Evolutionary conservation across 257 asterid genomes (phyloP).

Genomic region (Nicotiana noctiflora): DNA sequence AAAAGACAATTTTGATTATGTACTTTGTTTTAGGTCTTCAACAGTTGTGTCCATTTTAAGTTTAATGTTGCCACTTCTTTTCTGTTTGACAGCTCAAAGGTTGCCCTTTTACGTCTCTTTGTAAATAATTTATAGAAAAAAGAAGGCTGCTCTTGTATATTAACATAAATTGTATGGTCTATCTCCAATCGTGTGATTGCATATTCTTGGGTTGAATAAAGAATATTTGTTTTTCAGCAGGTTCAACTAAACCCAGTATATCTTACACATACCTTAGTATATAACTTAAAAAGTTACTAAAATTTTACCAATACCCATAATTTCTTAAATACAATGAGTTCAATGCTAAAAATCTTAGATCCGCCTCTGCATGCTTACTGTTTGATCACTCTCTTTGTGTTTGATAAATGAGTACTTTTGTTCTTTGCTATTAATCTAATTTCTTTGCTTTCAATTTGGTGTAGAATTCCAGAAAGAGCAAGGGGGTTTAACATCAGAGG

Average conservation of each 20-base stretch:
- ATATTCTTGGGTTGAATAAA: neutral
- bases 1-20: neutral
- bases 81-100: neutral
- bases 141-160: too few species aligned
- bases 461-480: slow-evolving; percentile 20
- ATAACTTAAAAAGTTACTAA: too few species aligned
- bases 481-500: slow-evolving; percentile 17
- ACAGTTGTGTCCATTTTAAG: neutral
- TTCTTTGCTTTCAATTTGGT: neutral
- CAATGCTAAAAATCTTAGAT: too few species aligned
- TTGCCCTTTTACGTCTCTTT: neutral
- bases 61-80: neutral
- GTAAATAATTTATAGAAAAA: too few species aligned
- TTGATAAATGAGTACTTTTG: neutral
- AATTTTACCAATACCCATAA: too few species aligned
- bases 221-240: neutral
- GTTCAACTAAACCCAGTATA: too few species aligned
- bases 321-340: too few species aligned
- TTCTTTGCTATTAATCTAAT: neutral
- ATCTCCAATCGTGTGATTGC: neutral
- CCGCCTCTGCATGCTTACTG: neutral
- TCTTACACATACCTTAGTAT: too few species aligned
- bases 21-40: neutral
- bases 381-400: neutral
- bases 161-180: neutral